Evolutionary conservation across 495 filamentous ascomycete genomes (phyloP), one percentile per base, ranked within the genome.

Genomic region (Neurospora sp.): DNA sequence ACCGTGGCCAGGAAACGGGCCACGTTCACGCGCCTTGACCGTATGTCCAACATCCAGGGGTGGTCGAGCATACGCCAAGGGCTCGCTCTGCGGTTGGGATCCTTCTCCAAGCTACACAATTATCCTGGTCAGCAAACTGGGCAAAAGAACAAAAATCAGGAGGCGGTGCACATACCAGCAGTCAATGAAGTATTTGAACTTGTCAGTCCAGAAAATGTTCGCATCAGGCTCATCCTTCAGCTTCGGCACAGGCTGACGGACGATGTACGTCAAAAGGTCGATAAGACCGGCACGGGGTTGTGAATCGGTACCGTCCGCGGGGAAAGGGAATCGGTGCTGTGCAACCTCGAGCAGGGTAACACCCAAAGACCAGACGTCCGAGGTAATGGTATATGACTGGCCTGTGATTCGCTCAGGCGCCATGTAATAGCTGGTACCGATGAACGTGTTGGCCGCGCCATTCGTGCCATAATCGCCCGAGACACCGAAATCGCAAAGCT

Each of bases 1-100:
- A 99, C 96, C 76, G 96, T 91, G 70, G 88, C 88, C 71, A 99
- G 85, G 83, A 97, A 99, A 79, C 92, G 90, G 66, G 89, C 89
- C 94, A 99, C 98, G 79, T 98, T 97, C 78, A 98, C 96, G 79
- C 94, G 92, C 86, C 97, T 98, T 71, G 88, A 88, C 76, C 90
- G 91, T 93, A 98, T 98, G 78, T 98, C 96, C 72, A 92, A 83
- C 88, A 99, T 95, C 96, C 96, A 99, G 9, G 96, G 96, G 85
- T 99, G 96, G 76, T 98, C 96, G 75, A 97, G 90, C 95, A 99
- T 98, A 74, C 94, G 92, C 96, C 96, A 98, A 42, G 96, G 96
- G 70, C 91, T 94, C 40, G 94, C 96, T 75, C 96, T 88, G 78
- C 94, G 90, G 73, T 84, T 84, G 36, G 91, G 90, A 79, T 99